Percentiles rank a stretch among this genome's conserved stretches.
Evolutionary conservation across 2,329 filamentous ascomycete species (phyloP).

Genomic region (Pyrenophora tritici-repentis): DNA sequence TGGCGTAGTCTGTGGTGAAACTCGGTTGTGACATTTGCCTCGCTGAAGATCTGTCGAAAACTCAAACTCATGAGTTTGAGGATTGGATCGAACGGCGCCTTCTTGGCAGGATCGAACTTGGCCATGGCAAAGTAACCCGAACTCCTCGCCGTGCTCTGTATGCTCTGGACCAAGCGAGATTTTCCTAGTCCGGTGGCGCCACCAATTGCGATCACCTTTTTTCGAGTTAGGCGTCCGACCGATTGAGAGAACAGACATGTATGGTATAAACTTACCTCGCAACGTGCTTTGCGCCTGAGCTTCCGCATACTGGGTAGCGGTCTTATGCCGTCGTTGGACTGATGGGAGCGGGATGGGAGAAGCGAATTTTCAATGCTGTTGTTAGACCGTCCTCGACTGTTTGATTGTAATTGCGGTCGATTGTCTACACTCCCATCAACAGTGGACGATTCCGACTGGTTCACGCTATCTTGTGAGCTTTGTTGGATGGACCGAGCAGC

Average conservation of each 20-base stretch:
- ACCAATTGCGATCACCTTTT: conserved; percentile 59
- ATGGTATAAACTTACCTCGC: conserved; percentile 46
- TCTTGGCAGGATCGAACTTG: conserved; percentile 64
- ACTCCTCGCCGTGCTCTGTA: conserved; percentile 61
- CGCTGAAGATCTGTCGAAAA: conserved; percentile 68
- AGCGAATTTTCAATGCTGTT: conserved; percentile 39
- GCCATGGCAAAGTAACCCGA: conserved; percentile 65
- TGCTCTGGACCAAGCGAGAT: conserved; percentile 62
- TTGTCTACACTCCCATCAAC: conserved; percentile 28
- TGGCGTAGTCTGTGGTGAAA: conserved; percentile 64
- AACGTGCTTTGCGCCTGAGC: conserved; percentile 59
- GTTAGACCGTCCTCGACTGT: conserved; percentile 33
- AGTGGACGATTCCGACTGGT: conserved; percentile 31
- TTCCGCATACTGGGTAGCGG: conserved; percentile 45
- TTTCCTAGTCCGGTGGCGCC: conserved; percentile 65
- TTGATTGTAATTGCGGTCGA: conserved; percentile 26
- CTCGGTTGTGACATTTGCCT: conserved; percentile 64
- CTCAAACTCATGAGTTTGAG: conserved; percentile 64
- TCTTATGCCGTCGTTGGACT: conserved; percentile 33
- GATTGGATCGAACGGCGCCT: conserved; percentile 65
- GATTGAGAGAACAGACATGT: no score
- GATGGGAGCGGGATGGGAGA: conserved; percentile 32
- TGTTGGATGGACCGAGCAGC: conserved; percentile 32
- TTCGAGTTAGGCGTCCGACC: not conserved
- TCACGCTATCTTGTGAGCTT: conserved; percentile 37